Evolutionary conservation across 2,329 filamentous ascomycete species (phyloP).

Genomic region (Emmonsiellopsis sp.): DNA sequence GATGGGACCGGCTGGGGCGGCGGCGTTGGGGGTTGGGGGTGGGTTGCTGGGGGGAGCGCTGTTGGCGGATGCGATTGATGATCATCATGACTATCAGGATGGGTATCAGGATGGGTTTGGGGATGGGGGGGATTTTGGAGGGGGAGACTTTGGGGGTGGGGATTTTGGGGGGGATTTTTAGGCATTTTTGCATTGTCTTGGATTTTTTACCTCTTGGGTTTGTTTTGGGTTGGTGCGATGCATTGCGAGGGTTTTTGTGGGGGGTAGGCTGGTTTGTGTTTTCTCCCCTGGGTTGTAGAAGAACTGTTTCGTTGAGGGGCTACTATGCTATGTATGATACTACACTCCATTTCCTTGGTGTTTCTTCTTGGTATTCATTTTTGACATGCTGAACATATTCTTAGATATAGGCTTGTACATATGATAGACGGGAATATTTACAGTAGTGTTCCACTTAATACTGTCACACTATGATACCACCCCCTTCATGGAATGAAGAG

Average conservation of each 20-base stretch:
- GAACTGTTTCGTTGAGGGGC: too few relatives aligned
- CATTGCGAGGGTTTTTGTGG: background rate
- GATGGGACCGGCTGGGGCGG: constrained; percentile 58
- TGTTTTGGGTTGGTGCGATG: background rate
- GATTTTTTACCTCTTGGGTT: background rate
- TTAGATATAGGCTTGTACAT: too few relatives aligned
- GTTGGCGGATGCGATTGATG: constrained; percentile 58
- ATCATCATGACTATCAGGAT: constrained; percentile 34
- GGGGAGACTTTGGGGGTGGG: constrained; percentile 16
- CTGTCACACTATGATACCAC: too few relatives aligned
- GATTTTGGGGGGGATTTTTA: constrained; percentile 19
- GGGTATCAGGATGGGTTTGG: constrained; percentile 20
- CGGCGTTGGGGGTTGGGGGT: constrained; percentile 69
- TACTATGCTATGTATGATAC: too few relatives aligned
- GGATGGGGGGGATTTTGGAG: constrained; percentile 13
- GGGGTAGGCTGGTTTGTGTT: background rate
- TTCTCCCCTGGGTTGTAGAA: background rate
- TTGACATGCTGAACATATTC: too few relatives aligned
- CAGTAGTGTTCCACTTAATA: too few relatives aligned
- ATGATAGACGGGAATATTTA: too few relatives aligned
- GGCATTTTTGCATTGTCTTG: background rate
- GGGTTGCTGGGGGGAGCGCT: constrained; percentile 71
- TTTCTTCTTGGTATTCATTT: too few relatives aligned
- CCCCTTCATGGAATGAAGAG: too few relatives aligned
- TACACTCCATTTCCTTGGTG: too few relatives aligned